Evolutionary conservation across 140 eudicot genomes (phyloP), one percentile per base, ranked within the genome.

Genomic region (Ambrosia hybrid): DNA sequence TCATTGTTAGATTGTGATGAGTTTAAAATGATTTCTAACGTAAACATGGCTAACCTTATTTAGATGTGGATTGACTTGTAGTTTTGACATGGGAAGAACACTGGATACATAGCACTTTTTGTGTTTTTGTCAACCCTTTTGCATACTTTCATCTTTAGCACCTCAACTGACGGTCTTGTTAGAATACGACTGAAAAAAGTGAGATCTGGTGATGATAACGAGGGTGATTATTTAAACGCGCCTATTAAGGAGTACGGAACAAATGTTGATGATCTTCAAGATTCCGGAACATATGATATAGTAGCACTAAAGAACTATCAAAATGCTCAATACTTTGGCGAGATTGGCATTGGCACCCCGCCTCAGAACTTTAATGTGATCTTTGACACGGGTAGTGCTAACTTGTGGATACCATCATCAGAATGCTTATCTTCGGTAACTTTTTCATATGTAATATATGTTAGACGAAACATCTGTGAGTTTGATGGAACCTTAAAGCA

Each of bases 391-490:
- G 88, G 90, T 14, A 88, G 95, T 26, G 79, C 90, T 57, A 82
- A 88, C 73, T 63, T 88, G 9, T 88, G 95, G 95, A 87, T 88
- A 17, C 95, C 95, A 33, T 89, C 96, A 43, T 58, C 89, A 33
- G 63, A 86, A 83, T 89, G 96, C 60, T 74, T 64, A 63, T 78
- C 78, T 59, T 86, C 92, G 53, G 96, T 89, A 78, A 81, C 84
- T 46, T 73, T 9, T 56, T 5, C 11, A 15, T 26, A 43, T 7
- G 0, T 15, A 5, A 15, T 14, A 60, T 49, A 36, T 43, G 11
- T 7, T 60, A 60, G 12, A 26, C 3, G 36, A 9, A 57, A 26
- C 15, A 26, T 58, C 39, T 58, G 26, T 58, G 41, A 8, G 66
- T 60, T 4, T 60, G 17, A 4, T 2, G 33, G 67, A 34, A 12